Base-by-base conservation (phyloP, 1,139 yeast species). In the Schwanniomyces etchellsii region DNA sequence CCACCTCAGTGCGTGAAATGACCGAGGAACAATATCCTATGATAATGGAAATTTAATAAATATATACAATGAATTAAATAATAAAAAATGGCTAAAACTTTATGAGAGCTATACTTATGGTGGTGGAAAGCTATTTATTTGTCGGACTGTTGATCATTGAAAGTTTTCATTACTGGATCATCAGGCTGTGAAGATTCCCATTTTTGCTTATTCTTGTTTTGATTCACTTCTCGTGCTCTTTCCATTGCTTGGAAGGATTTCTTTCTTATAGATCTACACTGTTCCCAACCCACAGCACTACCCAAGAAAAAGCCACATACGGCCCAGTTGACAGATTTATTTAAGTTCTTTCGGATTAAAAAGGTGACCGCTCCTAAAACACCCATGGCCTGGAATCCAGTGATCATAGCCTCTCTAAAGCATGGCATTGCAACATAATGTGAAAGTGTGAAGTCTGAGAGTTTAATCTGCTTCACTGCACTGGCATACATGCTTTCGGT, bases 261-360 rank as follows among this genome's bases (percentile, higher is more conserved):
- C 46, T 81, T 66, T 50, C 95, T 64, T 33, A 77, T 69, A 30
- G 77, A 70, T 36, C 95, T 67, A 52, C 97, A 89, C 55, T 85
- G 95, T 53, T 89, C 96, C 95, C 96, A 89, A 1, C 95, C 85
- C 22, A 84, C 79, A 1, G 83, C 68, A 31, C 85, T 78, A 1
- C 96, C 96, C 22, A 86, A 54, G 38, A 84, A 58, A 42, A 88
- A 75, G 3, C 94, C 95, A 27, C 85, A 83, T 30, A 84, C 68
- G 4, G 81, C 80, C 96, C 96, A 89, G 52, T 88, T 84, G 20
- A 77, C 61, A 1, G 93, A 77, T 39, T 72, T 69, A 5, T 62
- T 50, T 1, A 80, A 65, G 24, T 79, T 73, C 44, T 81, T 77
- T 43, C 82, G 84, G 32, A 82, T 75, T 23, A 80, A 49, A 37